A percentile compares a stretch with the other conserved stretches of the same genome.
phyloP scores from a whole-genome alignment of 2,329 filamentous ascomycete species.

The Stagonosporopsis vannaccii region DNA sequence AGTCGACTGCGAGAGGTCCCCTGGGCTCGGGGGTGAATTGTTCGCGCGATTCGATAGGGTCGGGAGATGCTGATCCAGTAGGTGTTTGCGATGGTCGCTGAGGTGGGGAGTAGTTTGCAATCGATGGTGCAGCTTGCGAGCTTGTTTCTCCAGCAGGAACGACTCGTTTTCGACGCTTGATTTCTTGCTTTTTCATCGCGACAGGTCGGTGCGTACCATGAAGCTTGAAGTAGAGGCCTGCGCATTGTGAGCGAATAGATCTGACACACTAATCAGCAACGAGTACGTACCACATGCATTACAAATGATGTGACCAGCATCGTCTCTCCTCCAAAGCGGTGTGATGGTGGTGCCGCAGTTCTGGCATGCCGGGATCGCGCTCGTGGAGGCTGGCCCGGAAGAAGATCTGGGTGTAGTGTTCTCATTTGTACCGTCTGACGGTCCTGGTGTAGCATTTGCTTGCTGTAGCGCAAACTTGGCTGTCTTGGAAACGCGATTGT shows the following conservation, averaged over 20 bases:
- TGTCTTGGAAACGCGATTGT: conserved; percentile 92
- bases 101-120: conserved; percentile 40
- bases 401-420: conserved; percentile 26
- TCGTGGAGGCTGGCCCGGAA: conserved; percentile 41
- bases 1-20: conserved; percentile 47
- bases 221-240: conserved; percentile 94
- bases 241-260: conserved; percentile 19
- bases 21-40: conserved; percentile 36
- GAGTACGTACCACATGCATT: conserved; percentile 87
- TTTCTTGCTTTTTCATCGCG: conserved; percentile 98
- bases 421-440: conserved; percentile 23
- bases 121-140: conserved; percentile 39
- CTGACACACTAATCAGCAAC: not conserved
- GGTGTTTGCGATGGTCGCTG: conserved; percentile 39
- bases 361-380: conserved; percentile 86
- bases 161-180: conserved; percentile 93
- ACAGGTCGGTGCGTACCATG: conserved; percentile 92
- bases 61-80: conserved; percentile 44
- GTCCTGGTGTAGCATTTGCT: conserved; percentile 38
- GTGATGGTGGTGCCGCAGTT: conserved; percentile 98
- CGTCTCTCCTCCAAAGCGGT: conserved; percentile 92
- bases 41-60: conserved; percentile 43
- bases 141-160: conserved; percentile 73
- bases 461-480: conserved; percentile 70
- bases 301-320: conserved; percentile 94